Evolutionary conservation across 257 asterid genomes (phyloP).

Genomic region (Solanum arcanum): DNA sequence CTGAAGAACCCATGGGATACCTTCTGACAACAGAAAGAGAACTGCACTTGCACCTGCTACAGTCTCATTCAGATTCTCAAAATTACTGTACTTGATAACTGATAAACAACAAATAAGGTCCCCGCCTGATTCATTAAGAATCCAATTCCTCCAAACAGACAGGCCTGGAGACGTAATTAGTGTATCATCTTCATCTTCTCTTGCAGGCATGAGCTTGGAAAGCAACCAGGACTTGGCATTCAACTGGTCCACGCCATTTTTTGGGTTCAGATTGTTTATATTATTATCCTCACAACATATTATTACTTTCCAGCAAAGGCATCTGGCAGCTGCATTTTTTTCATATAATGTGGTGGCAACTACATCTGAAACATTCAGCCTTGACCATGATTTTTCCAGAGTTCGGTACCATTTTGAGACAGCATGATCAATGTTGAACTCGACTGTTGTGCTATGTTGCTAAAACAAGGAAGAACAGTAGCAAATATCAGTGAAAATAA

Average conservation of each 20-base stretch:
- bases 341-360: slow-evolving; percentile 48
- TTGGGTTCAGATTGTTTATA: slow-evolving; percentile 5
- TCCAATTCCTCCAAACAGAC: slow-evolving; percentile 77
- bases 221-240: slow-evolving; percentile 55
- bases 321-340: slow-evolving; percentile 54
- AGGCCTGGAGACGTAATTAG: slow-evolving; percentile 47
- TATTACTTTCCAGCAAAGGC: slow-evolving; percentile 88
- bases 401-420: slow-evolving; percentile 50
- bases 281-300: slow-evolving; percentile 41
- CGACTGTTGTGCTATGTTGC: slow-evolving; percentile 34
- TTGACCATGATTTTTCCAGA: slow-evolving; percentile 57
- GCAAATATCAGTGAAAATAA: neutral
- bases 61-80: slow-evolving; percentile 27
- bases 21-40: slow-evolving; percentile 54
- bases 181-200: slow-evolving; percentile 25
- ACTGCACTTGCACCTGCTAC: slow-evolving; percentile 61
- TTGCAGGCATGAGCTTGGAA: slow-evolving; percentile 60
- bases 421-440: slow-evolving; percentile 47
- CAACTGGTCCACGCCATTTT: slow-evolving; percentile 15
- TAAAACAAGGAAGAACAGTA: slow-evolving; percentile 11
- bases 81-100: slow-evolving; percentile 39
- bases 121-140: slow-evolving; percentile 27
- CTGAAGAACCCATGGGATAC: slow-evolving; percentile 46
- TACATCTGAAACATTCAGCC: slow-evolving; percentile 69
- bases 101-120: slow-evolving; percentile 59